Conservation (phyloP, 306 rosid species). For the cucumber (Cucumis sativus) region Cucumber_9930_V3 NC_026656.2:2919501-2920000, state of each 20-base stretch:
- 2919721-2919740: background rate
- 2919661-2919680: background rate
- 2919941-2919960: conserved; percentile 97
- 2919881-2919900: conserved; percentile 83
- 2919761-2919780: background rate
- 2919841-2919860: conserved; percentile 91
- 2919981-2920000: conserved; percentile 55
- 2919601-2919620: conserved; percentile 67
- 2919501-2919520: conserved; percentile 35
- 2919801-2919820: conserved; percentile 1
- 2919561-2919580: conserved; percentile 81
- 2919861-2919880: conserved; percentile 96
- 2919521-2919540: conserved; percentile 79
- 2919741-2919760: background rate
- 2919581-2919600: conserved; percentile 47
- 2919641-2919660: background rate
- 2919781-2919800: background rate
- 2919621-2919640: conserved; percentile 8
- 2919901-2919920: conserved; percentile 75
- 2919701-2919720: background rate
- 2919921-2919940: conserved; percentile 73
- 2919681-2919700: background rate
- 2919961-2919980: conserved; percentile 97
- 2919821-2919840: conserved; percentile 52
- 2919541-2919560: conserved; percentile 74